Percentiles rank a stretch among this genome's conserved stretches.
Conservation (phyloP, 164 flowering plant species). For the Magnolia kwangsiensis region DNA sequence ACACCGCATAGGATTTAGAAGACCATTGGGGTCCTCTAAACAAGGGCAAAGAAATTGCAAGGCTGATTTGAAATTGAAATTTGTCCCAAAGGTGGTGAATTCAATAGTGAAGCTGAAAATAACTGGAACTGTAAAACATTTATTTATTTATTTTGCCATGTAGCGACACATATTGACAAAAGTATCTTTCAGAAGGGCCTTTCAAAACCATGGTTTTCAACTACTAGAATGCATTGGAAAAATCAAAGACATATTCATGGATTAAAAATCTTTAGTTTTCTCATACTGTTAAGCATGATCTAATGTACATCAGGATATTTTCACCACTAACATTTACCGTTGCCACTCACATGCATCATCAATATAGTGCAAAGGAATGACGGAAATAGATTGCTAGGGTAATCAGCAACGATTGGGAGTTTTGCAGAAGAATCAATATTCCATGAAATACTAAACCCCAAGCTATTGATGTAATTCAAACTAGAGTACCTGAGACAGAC, state of each 20-base stretch:
- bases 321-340: not conserved
- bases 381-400: not conserved
- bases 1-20: not conserved
- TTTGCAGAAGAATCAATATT: not conserved
- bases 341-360: not conserved
- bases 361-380: not conserved
- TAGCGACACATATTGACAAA: too few relatives aligned
- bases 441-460: not conserved
- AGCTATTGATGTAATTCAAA: not conserved
- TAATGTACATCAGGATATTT: not conserved
- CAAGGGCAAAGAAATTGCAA: not conserved
- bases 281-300: not conserved
- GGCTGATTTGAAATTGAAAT: not conserved
- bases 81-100: not conserved
- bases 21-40: not conserved
- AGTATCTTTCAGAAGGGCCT: too few relatives aligned
- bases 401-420: not conserved
- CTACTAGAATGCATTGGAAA: too few relatives aligned
- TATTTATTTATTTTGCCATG: too few relatives aligned
- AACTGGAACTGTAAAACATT: too few relatives aligned
- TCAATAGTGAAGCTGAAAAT: not conserved
- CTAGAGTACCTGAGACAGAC: conserved; percentile 80
- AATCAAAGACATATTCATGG: too few relatives aligned
- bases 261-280: not conserved
- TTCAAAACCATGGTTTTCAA: too few relatives aligned